phyloP scores from a whole-genome alignment of 2,329 filamentous ascomycete species.

The Colletotrichum sp. region DNA sequence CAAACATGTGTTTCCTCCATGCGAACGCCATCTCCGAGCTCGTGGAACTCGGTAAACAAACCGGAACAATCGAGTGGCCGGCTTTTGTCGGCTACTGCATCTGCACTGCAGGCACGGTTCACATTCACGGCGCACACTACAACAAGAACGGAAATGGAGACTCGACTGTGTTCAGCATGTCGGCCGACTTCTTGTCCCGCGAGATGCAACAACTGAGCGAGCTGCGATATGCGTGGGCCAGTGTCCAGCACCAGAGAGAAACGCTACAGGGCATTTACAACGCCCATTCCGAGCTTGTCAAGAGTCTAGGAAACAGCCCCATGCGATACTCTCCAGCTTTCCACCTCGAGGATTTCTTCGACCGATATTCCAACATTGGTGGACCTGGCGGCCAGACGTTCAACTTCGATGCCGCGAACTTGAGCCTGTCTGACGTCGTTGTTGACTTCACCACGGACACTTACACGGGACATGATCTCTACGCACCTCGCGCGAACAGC shows the following conservation, averaged over 20 bases:
- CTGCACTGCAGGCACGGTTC: constrained; percentile 85
- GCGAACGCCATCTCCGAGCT: constrained; percentile 88
- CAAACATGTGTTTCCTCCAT: constrained; percentile 84
- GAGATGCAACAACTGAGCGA: constrained; percentile 84
- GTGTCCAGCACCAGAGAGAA: constrained; percentile 80
- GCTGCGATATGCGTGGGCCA: constrained; percentile 76
- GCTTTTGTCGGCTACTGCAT: constrained; percentile 88
- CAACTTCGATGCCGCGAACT: constrained; percentile 75
- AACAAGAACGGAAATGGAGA: constrained; percentile 57
- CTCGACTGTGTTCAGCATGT: constrained; percentile 67
- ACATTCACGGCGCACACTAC: constrained; percentile 86
- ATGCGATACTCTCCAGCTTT: constrained; percentile 81
- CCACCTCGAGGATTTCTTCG: constrained; percentile 87
- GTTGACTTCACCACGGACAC: constrained; percentile 65
- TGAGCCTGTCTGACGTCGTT: constrained; percentile 71
- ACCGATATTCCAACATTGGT: constrained; percentile 70
- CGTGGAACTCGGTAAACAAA: constrained; percentile 78
- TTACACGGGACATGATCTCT: constrained; percentile 54
- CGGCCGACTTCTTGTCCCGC: constrained; percentile 72
- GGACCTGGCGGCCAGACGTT: constrained; percentile 63
- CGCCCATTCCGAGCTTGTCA: constrained; percentile 82
- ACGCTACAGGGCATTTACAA: constrained; percentile 79
- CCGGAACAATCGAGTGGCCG: constrained; percentile 81
- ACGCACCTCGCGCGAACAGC: constrained; percentile 42
- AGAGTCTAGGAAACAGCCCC: constrained; percentile 69